Percentiles rank a stretch among this genome's conserved stretches.
Conservation (phyloP, 768 basidiomycete genomes). For the Pilatotrama ljubarskyi region DNA sequence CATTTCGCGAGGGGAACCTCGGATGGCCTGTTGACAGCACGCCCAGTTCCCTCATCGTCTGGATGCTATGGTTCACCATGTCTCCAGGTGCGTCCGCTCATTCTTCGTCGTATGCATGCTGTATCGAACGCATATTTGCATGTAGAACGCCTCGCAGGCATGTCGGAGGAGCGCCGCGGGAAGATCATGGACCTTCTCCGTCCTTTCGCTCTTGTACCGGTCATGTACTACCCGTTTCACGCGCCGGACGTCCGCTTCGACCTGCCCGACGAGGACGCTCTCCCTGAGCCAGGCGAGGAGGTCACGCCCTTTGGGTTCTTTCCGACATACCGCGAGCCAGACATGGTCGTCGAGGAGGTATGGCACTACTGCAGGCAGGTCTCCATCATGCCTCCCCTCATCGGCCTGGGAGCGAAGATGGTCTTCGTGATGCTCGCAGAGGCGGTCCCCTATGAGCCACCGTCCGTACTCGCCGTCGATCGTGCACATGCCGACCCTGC, state of each 20-base stretch:
- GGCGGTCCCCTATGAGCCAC: constrained; percentile 34
- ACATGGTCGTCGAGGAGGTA: constrained; percentile 15
- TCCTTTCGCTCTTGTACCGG: constrained; percentile 44
- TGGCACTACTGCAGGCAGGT: constrained; percentile 26
- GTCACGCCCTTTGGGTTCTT: constrained; percentile 47
- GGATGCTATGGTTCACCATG: constrained; percentile 64
- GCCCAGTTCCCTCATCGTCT: constrained; percentile 54
- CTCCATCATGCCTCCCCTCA: constrained; percentile 42
- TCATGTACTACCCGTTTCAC: constrained; percentile 57
- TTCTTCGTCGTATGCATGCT: neutral
- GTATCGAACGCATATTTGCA: constrained; percentile 9
- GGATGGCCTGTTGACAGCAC: constrained; percentile 62
- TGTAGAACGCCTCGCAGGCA: constrained; percentile 19
- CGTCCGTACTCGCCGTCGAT: constrained; percentile 37
- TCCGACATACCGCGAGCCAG: constrained; percentile 43
- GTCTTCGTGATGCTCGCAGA: constrained; percentile 64
- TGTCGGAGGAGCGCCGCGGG: constrained; percentile 27
- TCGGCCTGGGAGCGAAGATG: constrained; percentile 59
- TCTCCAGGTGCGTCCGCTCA: constrained; percentile 43
- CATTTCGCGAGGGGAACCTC: constrained; percentile 32
- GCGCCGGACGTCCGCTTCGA: constrained; percentile 16
- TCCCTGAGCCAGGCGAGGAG: constrained; percentile 19
- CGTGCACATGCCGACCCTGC: constrained; percentile 25
- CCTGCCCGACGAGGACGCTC: constrained; percentile 19
- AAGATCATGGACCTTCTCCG: constrained; percentile 37